Evolutionary conservation across 441 rosid genomes (phyloP).

Genomic region (Metrosideros polymorpha): DNA sequence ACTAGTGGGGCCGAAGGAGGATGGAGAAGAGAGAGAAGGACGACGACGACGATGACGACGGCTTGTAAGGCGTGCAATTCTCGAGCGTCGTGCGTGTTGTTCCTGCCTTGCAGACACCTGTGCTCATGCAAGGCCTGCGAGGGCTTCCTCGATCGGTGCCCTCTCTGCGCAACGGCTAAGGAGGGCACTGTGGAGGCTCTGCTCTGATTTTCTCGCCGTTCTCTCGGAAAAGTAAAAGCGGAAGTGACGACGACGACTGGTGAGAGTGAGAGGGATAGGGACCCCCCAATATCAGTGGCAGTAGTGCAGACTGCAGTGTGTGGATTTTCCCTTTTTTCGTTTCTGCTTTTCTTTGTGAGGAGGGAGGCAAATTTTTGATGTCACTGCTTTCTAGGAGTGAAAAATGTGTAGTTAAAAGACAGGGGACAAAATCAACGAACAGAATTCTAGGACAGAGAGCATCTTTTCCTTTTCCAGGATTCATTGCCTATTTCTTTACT

Average conservation of each 20-base stretch:
- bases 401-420: not conserved
- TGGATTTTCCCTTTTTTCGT: not conserved
- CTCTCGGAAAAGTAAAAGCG: constrained; percentile 18
- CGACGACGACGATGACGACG: constrained; percentile 1
- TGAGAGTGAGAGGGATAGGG: not conserved
- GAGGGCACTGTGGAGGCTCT: constrained; percentile 46
- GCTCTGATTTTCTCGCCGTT: constrained; percentile 36
- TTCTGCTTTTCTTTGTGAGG: not conserved
- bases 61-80: constrained; percentile 31
- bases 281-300: not conserved
- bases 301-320: not conserved
- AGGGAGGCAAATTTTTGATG: not conserved
- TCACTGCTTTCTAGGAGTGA: not conserved
- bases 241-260: not conserved
- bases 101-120: constrained; percentile 88
- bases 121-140: constrained; percentile 64
- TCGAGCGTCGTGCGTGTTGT: constrained; percentile 41
- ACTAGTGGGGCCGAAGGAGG: constrained; percentile 5
- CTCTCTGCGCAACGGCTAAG: constrained; percentile 56
- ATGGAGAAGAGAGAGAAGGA: not conserved
- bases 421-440: not conserved
- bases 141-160: constrained; percentile 45
- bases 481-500: not conserved
- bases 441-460: not conserved
- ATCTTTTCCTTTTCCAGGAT: not conserved